A percentile compares a stretch with the other conserved stretches of the same genome.
phyloP scores from a whole-genome alignment of 805 yeast genomes.

The Lipomyces oligophaga region DNA sequence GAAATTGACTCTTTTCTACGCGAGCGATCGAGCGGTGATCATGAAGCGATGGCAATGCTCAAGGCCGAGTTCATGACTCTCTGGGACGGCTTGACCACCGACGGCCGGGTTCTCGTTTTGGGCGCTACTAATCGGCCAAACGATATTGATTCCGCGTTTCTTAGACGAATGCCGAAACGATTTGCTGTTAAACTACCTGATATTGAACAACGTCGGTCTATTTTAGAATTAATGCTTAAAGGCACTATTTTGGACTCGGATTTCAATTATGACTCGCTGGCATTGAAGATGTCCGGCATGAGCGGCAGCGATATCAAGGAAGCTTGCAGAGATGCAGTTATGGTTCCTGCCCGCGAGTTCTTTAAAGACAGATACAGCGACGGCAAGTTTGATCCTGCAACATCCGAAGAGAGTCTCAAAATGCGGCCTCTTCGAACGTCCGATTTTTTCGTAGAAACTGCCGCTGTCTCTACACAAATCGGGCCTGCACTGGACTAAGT shows the following conservation, averaged over 20 bases:
- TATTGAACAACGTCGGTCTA: constrained; percentile 61
- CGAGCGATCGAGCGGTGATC: constrained; percentile 78
- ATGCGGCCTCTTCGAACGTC: constrained; percentile 61
- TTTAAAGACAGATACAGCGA: constrained; percentile 55
- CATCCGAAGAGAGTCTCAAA: neutral
- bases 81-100: constrained; percentile 86
- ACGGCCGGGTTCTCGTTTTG: constrained; percentile 64
- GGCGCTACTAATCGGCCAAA: constrained; percentile 94
- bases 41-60: constrained; percentile 89
- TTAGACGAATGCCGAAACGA: constrained; percentile 88
- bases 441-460: constrained; percentile 50
- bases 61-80: constrained; percentile 97
- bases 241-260: constrained; percentile 58
- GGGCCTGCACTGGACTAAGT: too few relatives aligned
- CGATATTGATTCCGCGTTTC: constrained; percentile 88
- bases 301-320: constrained; percentile 93
- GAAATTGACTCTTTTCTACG: constrained; percentile 93
- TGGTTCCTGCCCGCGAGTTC: constrained; percentile 82
- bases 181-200: constrained; percentile 76
- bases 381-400: constrained; percentile 6
- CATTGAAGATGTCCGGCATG: constrained; percentile 61
- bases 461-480: constrained; percentile 2
- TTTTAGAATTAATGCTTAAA: constrained; percentile 62
- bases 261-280: constrained; percentile 61
- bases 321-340: constrained; percentile 87